Base-by-base conservation (phyloP, 2,329 filamentous ascomycete genomes). In the Trichoderma arundinaceum region DNA sequence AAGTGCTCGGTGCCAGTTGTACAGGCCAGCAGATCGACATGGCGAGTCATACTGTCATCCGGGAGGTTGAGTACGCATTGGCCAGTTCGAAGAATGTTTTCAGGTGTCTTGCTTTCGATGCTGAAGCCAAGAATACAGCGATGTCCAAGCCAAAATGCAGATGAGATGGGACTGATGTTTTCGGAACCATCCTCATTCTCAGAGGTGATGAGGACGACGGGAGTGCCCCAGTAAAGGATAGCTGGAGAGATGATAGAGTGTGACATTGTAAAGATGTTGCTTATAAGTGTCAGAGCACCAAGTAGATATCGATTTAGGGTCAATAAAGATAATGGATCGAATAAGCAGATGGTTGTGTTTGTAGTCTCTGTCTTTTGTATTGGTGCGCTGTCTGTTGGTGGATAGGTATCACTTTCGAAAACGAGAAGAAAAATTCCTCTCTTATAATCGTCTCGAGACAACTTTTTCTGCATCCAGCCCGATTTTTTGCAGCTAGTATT, bases 121-220 rank as follows among this genome's bases (percentile, higher is more conserved):
- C 43, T 72, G 2, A 82, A 72, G 1, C 80, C 80, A 5, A 82
- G 75, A 70, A 82, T 71, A 71, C 79, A 82, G 12, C 75, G 75
- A 66, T 78, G 71, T 5, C 76, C 76, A 10, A 82, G 75, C 80
- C 80, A 83, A 71, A 74, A 82, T 19, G 77, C 79, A 6, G 79
- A 81, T 15, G 80, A 82, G 65, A 81, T 80, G 8, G 80, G 76
- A 7, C 71, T 73, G 53, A 82, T 76, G 67, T 82, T 82, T 68
- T 69, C 69, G 4, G 75, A 77, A 6, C 74, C 75, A 65, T 82
- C 79, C 68, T 76, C 73, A 66, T 82, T 82, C 51, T 74, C 71
- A 10, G 76, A 76, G 4, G 77, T 73, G 57, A 81, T 73, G 12
- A 81, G 69, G 13, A 79, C 75, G 32, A 80, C 77, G 0, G 78